Conservation (phyloP, 148 eudicot species). For the Nyssa sinensis region DNA sequence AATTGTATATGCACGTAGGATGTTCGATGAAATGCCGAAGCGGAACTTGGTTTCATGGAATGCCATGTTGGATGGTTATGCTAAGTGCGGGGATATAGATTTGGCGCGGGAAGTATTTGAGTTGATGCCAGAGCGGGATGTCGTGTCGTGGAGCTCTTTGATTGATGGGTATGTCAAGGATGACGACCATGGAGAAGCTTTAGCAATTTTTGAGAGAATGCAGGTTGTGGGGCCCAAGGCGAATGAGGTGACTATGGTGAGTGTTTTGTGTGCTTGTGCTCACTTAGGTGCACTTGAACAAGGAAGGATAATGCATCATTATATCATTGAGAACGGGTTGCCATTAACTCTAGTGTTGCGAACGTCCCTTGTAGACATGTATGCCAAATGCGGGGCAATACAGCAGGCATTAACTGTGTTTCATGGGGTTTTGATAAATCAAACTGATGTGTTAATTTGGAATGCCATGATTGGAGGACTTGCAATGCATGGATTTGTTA, state of each 20-base stretch:
- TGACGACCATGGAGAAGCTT: slow-evolving; percentile 57
- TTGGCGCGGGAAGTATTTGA: slow-evolving; percentile 61
- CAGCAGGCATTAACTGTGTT: slow-evolving; percentile 62
- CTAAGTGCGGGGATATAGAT: slow-evolving; percentile 62
- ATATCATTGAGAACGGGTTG: slow-evolving; percentile 50
- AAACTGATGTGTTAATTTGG: slow-evolving; percentile 76
- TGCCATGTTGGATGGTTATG: slow-evolving; percentile 71
- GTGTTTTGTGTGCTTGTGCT: slow-evolving; percentile 85
- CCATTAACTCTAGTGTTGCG: slow-evolving; percentile 52
- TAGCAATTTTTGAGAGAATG: slow-evolving; percentile 66
- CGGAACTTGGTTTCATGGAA: slow-evolving; percentile 77
- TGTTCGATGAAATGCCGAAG: slow-evolving; percentile 73
- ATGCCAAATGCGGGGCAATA: slow-evolving; percentile 88
- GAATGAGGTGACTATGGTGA: slow-evolving; percentile 93
- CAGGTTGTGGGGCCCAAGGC: slow-evolving; percentile 44
- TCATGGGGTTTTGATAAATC: slow-evolving; percentile 39
- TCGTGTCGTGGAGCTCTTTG: slow-evolving; percentile 88
- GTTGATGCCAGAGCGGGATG: slow-evolving; percentile 59
- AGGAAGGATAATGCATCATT: slow-evolving; percentile 62
- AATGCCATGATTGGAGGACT: slow-evolving; percentile 87
- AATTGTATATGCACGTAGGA: slow-evolving; percentile 41
- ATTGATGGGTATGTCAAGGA: slow-evolving; percentile 84
- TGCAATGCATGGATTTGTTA: slow-evolving; percentile 69
- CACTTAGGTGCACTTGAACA: slow-evolving; percentile 82
- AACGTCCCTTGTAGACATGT: slow-evolving; percentile 88